Evolutionary conservation across 2,329 filamentous ascomycete genomes (phyloP), one percentile per base, ranked within the genome.

Genomic region (Fusarium sp.): DNA sequence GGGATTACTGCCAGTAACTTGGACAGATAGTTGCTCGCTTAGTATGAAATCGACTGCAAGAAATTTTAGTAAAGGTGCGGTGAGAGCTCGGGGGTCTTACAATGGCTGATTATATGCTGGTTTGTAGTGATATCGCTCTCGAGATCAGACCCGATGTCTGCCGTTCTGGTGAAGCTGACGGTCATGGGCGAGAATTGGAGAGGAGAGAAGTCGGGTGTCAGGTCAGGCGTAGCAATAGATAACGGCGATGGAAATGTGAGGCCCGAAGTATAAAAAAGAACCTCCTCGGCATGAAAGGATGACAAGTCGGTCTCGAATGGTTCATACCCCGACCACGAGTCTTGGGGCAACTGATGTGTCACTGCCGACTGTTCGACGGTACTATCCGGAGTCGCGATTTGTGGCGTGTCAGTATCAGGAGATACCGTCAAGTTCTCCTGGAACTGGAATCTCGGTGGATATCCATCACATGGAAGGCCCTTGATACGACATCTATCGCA

Each of bases 391-490:
- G 19, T 26, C 1, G n/a, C 10, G 9, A 23, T n/a, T 1, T 37
- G 37, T 2, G 25, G 12, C 2, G 8, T 2, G 4, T 14, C 0
- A 9, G 3, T 2, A 2, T 2, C 13, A 7, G 41, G 9, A 18
- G 21, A 14, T 0, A 50, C 2, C 1, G 59, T 57, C 43, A 61
- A 18, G 1, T 65, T 61, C 9, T 76, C 69, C n/a, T 71, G 74
- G 39, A 77, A 77, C 30, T 77, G 74, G 21, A 77, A 77, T 3
- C 63, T 58, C 0, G 76, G 74, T 1, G 76, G 76, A 21, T 77
- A 77, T 6, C 76, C 76, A n/a, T 77, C 76, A 28, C 76, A 78
- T 6, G 73, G 70, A 13, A 77, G 67, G 8, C 76, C 76, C 26
- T 77, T 78, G 11, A 62, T 57, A 26, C 67, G 69, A 25, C 76